Percentiles rank a stretch among this genome's conserved stretches.
Evolutionary conservation across 345 rosid species (phyloP).

Genomic region (Heritiera fomes): DNA sequence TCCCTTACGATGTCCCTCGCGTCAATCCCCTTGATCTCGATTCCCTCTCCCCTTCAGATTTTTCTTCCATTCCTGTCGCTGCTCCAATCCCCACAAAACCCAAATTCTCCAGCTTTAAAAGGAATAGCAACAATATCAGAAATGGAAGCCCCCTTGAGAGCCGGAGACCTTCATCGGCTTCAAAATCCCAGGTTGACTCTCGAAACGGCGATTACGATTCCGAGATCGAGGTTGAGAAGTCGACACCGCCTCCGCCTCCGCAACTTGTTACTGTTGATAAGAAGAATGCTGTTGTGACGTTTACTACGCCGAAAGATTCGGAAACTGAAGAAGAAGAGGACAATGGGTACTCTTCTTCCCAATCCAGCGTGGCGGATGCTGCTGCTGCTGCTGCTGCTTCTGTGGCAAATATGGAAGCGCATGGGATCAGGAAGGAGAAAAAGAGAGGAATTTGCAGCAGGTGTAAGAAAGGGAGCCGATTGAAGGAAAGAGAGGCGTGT

Average conservation of each 20-base stretch:
- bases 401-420: not conserved
- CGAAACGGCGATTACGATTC: not conserved
- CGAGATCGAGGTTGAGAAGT: not conserved
- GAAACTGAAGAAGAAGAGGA: constrained; percentile 29
- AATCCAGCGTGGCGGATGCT: constrained; percentile 23
- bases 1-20: constrained; percentile 49
- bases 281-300: constrained; percentile 35
- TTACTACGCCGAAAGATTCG: constrained; percentile 36
- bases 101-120: constrained; percentile 31
- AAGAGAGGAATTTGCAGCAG: constrained; percentile 26
- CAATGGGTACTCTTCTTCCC: constrained; percentile 31
- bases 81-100: constrained; percentile 25
- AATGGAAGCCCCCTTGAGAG: constrained; percentile 24
- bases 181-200: constrained; percentile 15
- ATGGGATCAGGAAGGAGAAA: constrained; percentile 15
- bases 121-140: constrained; percentile 8
- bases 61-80: constrained; percentile 34
- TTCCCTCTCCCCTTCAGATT: constrained; percentile 26
- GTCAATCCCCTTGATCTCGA: constrained; percentile 37
- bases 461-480: no score
- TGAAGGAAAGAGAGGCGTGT: constrained; percentile 36
- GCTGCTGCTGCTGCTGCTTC: not conserved
- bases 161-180: constrained; percentile 19
- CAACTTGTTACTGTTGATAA: not conserved
- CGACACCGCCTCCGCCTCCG: not conserved